A percentile compares a stretch with the other conserved stretches of the same genome.
These are phyloP conservation scores for Rubroboletus satanas DNA, from an alignment of 768 basidiomycete species.

Conservation along the genomic window DNA sequence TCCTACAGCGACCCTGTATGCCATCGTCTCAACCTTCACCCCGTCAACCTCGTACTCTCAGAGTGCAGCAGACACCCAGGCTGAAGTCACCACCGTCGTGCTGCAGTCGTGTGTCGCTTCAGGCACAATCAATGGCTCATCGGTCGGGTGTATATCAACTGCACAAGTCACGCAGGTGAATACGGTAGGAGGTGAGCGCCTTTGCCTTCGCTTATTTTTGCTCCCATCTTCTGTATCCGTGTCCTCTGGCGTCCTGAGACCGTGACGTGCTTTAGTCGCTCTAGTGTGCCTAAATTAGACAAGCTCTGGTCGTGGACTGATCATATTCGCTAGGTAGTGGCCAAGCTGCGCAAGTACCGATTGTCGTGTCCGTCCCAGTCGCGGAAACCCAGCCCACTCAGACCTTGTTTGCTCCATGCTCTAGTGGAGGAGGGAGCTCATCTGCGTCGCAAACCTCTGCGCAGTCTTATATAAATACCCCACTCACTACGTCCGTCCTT, in stretches of 20 bases:
- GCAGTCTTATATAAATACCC: conserved; percentile 5
- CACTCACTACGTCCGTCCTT: conserved; percentile 23
- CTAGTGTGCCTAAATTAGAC: background rate
- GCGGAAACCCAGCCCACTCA: conserved; percentile 28
- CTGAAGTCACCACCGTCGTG: conserved; percentile 33
- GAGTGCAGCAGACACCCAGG: conserved; percentile 31
- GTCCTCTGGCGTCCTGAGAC: conserved; percentile 6
- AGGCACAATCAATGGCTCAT: conserved; percentile 20
- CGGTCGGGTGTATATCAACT: conserved; percentile 29
- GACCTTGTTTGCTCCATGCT: conserved; percentile 43
- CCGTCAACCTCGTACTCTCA: conserved; percentile 37
- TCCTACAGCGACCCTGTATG: conserved; percentile 43
- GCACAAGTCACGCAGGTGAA: conserved; percentile 27
- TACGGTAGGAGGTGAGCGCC: conserved; percentile 35
- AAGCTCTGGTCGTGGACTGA: conserved; percentile 12
- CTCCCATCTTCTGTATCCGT: background rate
- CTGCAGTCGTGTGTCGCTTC: conserved; percentile 33
- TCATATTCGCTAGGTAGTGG: conserved; percentile 21
- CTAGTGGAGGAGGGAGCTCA: conserved; percentile 19
- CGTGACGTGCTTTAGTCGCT: conserved; percentile 15
- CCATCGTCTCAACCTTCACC: conserved; percentile 33
- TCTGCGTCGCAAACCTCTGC: conserved; percentile 7
- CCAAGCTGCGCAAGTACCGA: conserved; percentile 38
- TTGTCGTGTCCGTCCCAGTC: conserved; percentile 36
- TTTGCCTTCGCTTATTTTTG: background rate